Evolutionary conservation across 1,284 basidiomycete species (phyloP), one percentile per base, ranked within the genome.

Genomic region (Apiotrichum veenhuisii): DNA sequence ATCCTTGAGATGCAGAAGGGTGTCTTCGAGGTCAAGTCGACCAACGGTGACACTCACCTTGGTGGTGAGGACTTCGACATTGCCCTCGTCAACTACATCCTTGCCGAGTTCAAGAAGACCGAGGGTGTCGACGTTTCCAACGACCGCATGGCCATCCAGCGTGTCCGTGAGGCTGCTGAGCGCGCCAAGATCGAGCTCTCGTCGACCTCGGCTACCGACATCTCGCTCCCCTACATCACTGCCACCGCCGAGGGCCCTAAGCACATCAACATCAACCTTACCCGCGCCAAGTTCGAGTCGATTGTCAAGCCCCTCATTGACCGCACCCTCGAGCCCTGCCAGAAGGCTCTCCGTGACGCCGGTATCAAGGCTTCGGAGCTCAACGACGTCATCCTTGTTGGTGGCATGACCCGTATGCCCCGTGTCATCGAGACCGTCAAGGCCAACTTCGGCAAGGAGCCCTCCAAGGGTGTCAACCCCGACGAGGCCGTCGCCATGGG

Each of bases 11-110:
- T 98, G 91, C 91, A 96, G 78, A 94, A 96, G 80, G 95, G 95
- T 69, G 93, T 98, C 25, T 98, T 98, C 77, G 95, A 98, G 78
- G 95, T 98, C 75, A 97, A 97, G 82, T 97, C 95, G 1, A 98
- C 95, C 64, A 97, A 97, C 75, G 95, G 95, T 79, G 94, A 98
- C 79, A 98, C 95, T 25, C 95, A 98, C 77, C 85, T 98, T 60
- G 95, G 95, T 79, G 95, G 95, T 77, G 95, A 98, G 80, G 95
- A 98, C 79, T 98, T 98, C 71, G 93, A 98, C 74, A 88, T 96
- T 65, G 80, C 86, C 46, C 85, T 98, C 41, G 88, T 98, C 67
- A 85, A 96, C 69, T 81, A 91, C 80, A 83, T 98, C 72, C 80
- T 97, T 53, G 82, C 83, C 61, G 89, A 93, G 77, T 98, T 97